Evolutionary conservation across 108 stramenopile genomes (phyloP).

Genomic region (Nitzschia inconspicua): DNA sequence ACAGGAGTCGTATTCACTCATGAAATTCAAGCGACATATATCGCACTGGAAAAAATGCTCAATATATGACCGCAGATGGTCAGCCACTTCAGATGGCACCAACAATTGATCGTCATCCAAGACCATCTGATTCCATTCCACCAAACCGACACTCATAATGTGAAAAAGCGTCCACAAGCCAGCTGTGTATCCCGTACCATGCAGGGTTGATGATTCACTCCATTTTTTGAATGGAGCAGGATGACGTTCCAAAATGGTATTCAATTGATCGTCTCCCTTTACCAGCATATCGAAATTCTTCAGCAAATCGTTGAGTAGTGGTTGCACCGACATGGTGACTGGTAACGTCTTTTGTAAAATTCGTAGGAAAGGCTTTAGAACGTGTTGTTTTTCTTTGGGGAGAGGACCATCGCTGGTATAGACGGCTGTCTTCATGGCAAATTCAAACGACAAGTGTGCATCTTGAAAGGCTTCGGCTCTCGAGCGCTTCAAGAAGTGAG

Average conservation of each 20-base stretch:
- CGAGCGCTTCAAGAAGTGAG: constrained; percentile 42
- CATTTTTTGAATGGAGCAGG: constrained; percentile 17
- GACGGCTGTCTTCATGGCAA: constrained; percentile 52
- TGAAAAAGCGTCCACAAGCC: constrained; percentile 76
- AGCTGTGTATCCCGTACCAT: constrained; percentile 50
- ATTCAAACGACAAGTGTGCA: constrained; percentile 66
- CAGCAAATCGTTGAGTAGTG: constrained; percentile 10
- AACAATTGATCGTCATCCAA: constrained; percentile 39
- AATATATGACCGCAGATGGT: constrained; percentile 39
- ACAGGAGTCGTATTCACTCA: constrained; percentile 25
- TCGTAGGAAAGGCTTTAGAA: constrained; percentile 17
- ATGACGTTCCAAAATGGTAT: constrained; percentile 25
- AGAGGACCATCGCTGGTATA: constrained; percentile 20
- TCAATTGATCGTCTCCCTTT: neutral
- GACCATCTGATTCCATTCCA: constrained; percentile 56
- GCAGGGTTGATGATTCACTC: constrained; percentile 32
- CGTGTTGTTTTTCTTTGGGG: neutral
- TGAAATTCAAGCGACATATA: constrained; percentile 31
- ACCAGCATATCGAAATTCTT: constrained; percentile 8
- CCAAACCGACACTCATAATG: constrained; percentile 57
- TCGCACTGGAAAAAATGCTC: constrained; percentile 43
- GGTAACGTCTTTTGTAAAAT: constrained; percentile 16
- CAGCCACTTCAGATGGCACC: constrained; percentile 41
- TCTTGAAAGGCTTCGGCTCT: constrained; percentile 44
- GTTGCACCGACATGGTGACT: constrained; percentile 6